These are phyloP conservation scores for Crithidia sp. DNA, from an alignment of 208 protist genomes.

Conservation along the genomic window DNA sequence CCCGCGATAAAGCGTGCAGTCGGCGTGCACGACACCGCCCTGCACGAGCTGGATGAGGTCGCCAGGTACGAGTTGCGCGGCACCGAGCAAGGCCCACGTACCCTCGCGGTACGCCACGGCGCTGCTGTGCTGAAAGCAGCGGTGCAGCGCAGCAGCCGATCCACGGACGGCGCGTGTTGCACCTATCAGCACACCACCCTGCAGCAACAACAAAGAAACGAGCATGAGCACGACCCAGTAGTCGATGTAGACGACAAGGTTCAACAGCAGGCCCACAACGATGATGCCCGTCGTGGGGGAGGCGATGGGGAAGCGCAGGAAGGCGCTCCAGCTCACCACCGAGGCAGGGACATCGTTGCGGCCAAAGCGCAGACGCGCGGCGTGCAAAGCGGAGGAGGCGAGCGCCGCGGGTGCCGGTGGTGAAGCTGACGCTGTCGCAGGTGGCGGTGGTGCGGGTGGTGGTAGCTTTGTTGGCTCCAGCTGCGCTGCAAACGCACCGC, in stretches of 20 bases:
- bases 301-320: not conserved
- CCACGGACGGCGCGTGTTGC: not conserved
- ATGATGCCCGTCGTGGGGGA: slow-evolving; percentile 4
- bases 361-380: slow-evolving; percentile 10
- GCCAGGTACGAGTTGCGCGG: slow-evolving; percentile 83
- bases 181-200: not conserved
- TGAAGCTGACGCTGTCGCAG: not conserved
- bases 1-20: slow-evolving; percentile 73
- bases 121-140: slow-evolving; percentile 3
- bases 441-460: not conserved
- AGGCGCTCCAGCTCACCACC: not conserved
- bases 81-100: slow-evolving; percentile 55
- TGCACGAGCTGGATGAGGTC: slow-evolving; percentile 86
- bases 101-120: slow-evolving; percentile 82
- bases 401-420: slow-evolving; percentile 4
- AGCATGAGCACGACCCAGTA: not conserved
- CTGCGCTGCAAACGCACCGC: no score
- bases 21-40: slow-evolving; percentile 89
- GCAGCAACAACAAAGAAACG: not conserved
- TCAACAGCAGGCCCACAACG: not conserved
- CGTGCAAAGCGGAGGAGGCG: slow-evolving; percentile 23
- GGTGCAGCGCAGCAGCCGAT: slow-evolving; percentile 5
- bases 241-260: not conserved
- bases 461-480: not conserved
- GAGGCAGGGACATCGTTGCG: slow-evolving; percentile 13